Evolutionary conservation across 805 yeast species (phyloP).

Genomic region (Kuraishia ogatae): DNA sequence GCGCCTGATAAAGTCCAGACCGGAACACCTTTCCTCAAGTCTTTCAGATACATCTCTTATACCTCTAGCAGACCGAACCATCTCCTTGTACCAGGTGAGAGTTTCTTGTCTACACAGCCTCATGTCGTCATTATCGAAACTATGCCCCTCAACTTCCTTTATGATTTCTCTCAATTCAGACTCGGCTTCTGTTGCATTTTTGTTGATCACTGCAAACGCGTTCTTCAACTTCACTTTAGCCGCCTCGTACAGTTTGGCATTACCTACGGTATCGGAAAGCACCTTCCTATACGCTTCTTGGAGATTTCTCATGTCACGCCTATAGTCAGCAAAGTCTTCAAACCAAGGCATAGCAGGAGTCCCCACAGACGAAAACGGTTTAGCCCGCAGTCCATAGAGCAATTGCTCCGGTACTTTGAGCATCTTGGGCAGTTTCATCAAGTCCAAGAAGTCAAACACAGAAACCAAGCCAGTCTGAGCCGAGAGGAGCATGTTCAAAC

Average conservation of each 20-base stretch:
- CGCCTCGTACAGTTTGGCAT: neutral
- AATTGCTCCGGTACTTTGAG: slow-evolving; percentile 21
- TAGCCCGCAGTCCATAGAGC: slow-evolving; percentile 55
- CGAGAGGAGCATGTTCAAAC: slow-evolving; percentile 17
- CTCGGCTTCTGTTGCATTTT: neutral
- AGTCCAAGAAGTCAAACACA: slow-evolving; percentile 3
- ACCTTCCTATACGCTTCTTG: neutral
- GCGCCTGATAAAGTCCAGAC: slow-evolving; percentile 6
- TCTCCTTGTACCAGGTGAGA: slow-evolving; percentile 17
- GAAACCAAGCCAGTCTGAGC: slow-evolving; percentile 3
- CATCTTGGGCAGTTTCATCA: slow-evolving; percentile 19
- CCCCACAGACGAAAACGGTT: slow-evolving; percentile 74
- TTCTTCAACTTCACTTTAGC: neutral
- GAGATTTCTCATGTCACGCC: slow-evolving; percentile 1
- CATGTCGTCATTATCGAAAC: slow-evolving; percentile 13
- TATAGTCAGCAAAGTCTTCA: slow-evolving; percentile 23
- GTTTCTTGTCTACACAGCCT: slow-evolving; percentile 20
- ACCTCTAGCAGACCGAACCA: slow-evolving; percentile 21
- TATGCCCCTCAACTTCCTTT: neutral
- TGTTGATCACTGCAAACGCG: neutral
- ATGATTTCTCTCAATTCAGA: neutral
- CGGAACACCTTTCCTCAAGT: slow-evolving; percentile 8
- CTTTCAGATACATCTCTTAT: slow-evolving; percentile 11
- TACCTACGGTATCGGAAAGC: neutral
- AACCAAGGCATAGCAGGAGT: slow-evolving; percentile 59